phyloP scores from a whole-genome alignment of 352 stramenopile species.

The Nothophytophthora sp. region DNA sequence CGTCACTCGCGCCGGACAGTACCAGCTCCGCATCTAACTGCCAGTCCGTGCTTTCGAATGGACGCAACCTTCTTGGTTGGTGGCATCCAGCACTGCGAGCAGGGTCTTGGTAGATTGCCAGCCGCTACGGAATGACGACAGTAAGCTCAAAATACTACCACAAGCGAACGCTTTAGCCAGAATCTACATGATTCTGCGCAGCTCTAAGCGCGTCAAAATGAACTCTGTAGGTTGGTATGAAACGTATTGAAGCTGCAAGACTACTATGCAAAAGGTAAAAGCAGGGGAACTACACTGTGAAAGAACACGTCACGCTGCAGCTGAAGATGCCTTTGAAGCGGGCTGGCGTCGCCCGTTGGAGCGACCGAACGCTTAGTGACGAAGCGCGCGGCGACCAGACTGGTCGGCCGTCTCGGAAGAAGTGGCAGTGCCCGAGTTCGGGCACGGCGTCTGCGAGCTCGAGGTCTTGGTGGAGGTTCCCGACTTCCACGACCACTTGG shows the following conservation, averaged over 20 bases:
- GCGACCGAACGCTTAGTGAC: background rate
- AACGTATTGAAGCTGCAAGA: too few species aligned
- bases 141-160: too few species aligned
- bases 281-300: too few species aligned
- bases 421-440: background rate
- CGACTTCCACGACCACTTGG: background rate
- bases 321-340: background rate
- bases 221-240: too few species aligned
- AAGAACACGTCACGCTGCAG: background rate
- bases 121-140: too few species aligned
- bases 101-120: background rate
- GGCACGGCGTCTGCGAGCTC: background rate
- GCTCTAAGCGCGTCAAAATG: too few species aligned
- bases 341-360: background rate
- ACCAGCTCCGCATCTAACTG: conserved; percentile 96
- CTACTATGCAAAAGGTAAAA: too few species aligned
- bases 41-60: background rate
- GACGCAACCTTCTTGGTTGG: background rate
- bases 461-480: background rate
- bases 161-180: too few species aligned
- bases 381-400: background rate
- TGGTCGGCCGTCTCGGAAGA: background rate
- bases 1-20: conserved; percentile 97
- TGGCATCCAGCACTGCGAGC: background rate
- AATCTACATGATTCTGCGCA: too few species aligned